phyloP scores from a whole-genome alignment of 306 rosid species.

The Cicer bijugum region DNA sequence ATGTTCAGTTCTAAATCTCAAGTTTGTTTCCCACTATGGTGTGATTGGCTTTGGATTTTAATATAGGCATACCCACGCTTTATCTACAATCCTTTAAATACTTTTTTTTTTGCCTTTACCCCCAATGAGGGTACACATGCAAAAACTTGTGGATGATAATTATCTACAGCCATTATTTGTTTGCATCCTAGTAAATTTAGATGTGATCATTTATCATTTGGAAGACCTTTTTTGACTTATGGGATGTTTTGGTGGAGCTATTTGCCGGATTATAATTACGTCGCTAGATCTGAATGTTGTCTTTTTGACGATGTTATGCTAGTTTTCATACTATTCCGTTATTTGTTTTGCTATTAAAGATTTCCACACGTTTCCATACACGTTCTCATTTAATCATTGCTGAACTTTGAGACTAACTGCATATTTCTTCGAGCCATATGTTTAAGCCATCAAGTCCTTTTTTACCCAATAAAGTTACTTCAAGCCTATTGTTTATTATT shows the following conservation, averaged over 20 bases:
- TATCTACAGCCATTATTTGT: background rate
- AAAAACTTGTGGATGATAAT: slow-evolving; percentile 19
- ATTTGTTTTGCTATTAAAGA: slow-evolving; percentile 1
- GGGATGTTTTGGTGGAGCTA: slow-evolving; percentile 9
- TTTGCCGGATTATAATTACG: background rate
- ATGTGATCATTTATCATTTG: background rate
- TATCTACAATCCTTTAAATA: background rate
- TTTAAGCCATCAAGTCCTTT: slow-evolving; percentile 5
- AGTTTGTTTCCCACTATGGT: background rate
- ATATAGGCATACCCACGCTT: background rate
- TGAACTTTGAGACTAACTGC: background rate
- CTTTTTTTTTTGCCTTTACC: background rate
- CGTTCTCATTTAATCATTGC: slow-evolving; percentile 23
- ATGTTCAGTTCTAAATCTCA: background rate
- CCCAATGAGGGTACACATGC: background rate
- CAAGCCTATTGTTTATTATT: slow-evolving; percentile 7
- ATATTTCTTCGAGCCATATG: slow-evolving; percentile 3
- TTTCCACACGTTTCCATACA: slow-evolving; percentile 1
- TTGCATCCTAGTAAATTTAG: background rate
- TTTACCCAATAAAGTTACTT: background rate
- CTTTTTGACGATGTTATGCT: slow-evolving; percentile 8
- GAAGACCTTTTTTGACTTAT: slow-evolving; percentile 19
- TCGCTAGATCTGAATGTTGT: background rate
- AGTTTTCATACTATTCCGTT: background rate
- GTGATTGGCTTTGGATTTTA: slow-evolving; percentile 12